Percentiles rank a stretch among this genome's conserved stretches.
Evolutionary conservation across 2,329 filamentous ascomycete species (phyloP).

Genomic region (Cladorrhinum sp.): DNA sequence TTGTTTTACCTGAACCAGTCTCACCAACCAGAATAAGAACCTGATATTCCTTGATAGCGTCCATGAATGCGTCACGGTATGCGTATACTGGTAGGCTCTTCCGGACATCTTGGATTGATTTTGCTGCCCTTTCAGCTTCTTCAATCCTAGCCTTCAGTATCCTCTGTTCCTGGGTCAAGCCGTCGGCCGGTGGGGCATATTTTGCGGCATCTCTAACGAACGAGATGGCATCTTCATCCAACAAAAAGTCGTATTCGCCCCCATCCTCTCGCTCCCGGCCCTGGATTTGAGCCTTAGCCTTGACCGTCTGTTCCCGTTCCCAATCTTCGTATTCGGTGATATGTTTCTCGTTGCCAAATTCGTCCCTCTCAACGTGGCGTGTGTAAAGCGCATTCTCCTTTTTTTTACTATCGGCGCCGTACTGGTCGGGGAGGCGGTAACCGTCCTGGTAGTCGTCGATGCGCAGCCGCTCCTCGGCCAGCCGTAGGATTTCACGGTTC

Average conservation of each 20-base stretch:
- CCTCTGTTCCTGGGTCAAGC: slow-evolving; percentile 73
- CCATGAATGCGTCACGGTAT: slow-evolving; percentile 80
- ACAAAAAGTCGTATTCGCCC: slow-evolving; percentile 85
- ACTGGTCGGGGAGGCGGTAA: slow-evolving; percentile 90
- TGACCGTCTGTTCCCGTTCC: slow-evolving; percentile 85
- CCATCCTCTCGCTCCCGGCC: slow-evolving; percentile 72
- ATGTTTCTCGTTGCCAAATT: slow-evolving; percentile 82
- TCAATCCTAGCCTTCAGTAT: slow-evolving; percentile 78
- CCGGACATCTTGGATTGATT: slow-evolving; percentile 85
- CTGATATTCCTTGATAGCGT: slow-evolving; percentile 82
- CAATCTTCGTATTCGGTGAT: slow-evolving; percentile 94
- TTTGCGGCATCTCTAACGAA: slow-evolving; percentile 30
- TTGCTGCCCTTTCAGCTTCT: slow-evolving; percentile 81
- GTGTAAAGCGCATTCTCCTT: slow-evolving; percentile 90
- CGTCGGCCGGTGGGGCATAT: slow-evolving; percentile 30
- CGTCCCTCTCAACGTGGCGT: slow-evolving; percentile 82
- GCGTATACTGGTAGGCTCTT: slow-evolving; percentile 88
- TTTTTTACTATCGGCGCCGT: slow-evolving; percentile 82
- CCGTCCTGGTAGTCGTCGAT: slow-evolving; percentile 93
- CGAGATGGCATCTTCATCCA: slow-evolving; percentile 65
- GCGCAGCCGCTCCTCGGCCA: slow-evolving; percentile 78
- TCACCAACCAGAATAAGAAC: slow-evolving; percentile 91
- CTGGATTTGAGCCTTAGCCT: slow-evolving; percentile 82
- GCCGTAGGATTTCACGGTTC: slow-evolving; percentile 75
- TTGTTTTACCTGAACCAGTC: slow-evolving; percentile 94